phyloP scores from a whole-genome alignment of 1,139 yeast species.

The Pichia sp. region DNA sequence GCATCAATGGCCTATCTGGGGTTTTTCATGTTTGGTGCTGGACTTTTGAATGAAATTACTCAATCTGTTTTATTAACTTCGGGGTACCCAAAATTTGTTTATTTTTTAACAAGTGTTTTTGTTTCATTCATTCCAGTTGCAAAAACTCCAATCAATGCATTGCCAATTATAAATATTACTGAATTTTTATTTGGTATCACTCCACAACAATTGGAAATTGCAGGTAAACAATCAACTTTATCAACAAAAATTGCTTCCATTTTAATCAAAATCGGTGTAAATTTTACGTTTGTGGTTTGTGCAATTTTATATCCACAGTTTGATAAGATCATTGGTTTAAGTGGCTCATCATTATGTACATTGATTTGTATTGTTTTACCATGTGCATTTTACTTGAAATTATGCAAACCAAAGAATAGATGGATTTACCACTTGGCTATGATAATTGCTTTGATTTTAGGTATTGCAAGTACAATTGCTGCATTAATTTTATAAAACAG shows the following conservation, averaged over 20 bases:
- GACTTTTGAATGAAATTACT: constrained; percentile 49
- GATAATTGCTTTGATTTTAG: constrained; percentile 21
- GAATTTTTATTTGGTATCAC: constrained; percentile 44
- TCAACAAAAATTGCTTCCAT: constrained; percentile 13
- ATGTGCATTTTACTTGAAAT: constrained; percentile 42
- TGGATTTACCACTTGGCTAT: constrained; percentile 25
- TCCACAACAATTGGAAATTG: constrained; percentile 21
- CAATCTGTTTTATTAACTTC: constrained; percentile 43
- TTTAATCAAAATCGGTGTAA: constrained; percentile 41
- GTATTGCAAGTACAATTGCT: constrained; percentile 28
- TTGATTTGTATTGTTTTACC: constrained; percentile 52
- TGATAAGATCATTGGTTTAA: constrained; percentile 48
- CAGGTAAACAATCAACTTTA: constrained; percentile 11
- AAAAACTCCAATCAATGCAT: constrained; percentile 53
- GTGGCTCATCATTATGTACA: constrained; percentile 54
- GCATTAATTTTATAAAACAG: constrained; percentile 19
- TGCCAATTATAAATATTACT: constrained; percentile 48
- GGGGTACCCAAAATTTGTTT: constrained; percentile 49
- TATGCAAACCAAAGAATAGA: constrained; percentile 25
- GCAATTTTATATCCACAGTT: constrained; percentile 55
- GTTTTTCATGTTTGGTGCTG: constrained; percentile 50
- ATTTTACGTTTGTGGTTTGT: constrained; percentile 42
- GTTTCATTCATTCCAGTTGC: constrained; percentile 53
- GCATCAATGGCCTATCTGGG: constrained; percentile 50
- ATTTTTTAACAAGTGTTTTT: constrained; percentile 42